Evolutionary conservation across 441 rosid species (phyloP).

Genomic region (Croton setiger): DNA sequence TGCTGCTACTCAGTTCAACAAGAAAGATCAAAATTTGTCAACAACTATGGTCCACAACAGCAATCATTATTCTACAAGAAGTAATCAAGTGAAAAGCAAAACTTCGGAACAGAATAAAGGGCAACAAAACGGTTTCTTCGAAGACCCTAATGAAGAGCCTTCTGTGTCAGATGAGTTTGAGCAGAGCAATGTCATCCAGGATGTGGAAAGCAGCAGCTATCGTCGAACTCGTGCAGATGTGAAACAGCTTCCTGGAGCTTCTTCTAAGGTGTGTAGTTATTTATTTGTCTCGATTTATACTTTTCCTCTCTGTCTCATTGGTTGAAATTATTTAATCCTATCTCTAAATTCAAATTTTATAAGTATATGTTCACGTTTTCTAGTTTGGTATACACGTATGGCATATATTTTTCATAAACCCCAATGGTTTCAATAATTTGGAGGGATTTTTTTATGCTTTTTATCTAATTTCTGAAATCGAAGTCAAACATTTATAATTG

Average conservation of each 20-base stretch:
- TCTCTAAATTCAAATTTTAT: background rate
- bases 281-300: background rate
- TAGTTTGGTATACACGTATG: too few relatives aligned
- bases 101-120: slow-evolving; percentile 25
- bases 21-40: slow-evolving; percentile 36
- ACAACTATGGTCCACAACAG: slow-evolving; percentile 20
- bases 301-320: background rate
- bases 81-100: slow-evolving; percentile 20
- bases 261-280: slow-evolving; percentile 45
- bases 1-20: slow-evolving; percentile 73
- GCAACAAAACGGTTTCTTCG: slow-evolving; percentile 14
- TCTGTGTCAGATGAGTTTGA: slow-evolving; percentile 22
- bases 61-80: slow-evolving; percentile 19
- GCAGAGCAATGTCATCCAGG: slow-evolving; percentile 20
- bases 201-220: slow-evolving; percentile 31
- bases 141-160: slow-evolving; percentile 21
- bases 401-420: too few relatives aligned
- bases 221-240: slow-evolving; percentile 22
- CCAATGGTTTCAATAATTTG: too few relatives aligned
- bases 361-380: too few relatives aligned
- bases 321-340: background rate
- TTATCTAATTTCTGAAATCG: too few relatives aligned
- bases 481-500: too few relatives aligned
- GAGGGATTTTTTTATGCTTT: too few relatives aligned
- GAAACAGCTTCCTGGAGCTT: slow-evolving; percentile 33